A percentile compares a stretch with the other conserved stretches of the same genome.
Evolutionary conservation across 331 rosid species (phyloP).

Genomic region (Arachis monticola): DNA sequence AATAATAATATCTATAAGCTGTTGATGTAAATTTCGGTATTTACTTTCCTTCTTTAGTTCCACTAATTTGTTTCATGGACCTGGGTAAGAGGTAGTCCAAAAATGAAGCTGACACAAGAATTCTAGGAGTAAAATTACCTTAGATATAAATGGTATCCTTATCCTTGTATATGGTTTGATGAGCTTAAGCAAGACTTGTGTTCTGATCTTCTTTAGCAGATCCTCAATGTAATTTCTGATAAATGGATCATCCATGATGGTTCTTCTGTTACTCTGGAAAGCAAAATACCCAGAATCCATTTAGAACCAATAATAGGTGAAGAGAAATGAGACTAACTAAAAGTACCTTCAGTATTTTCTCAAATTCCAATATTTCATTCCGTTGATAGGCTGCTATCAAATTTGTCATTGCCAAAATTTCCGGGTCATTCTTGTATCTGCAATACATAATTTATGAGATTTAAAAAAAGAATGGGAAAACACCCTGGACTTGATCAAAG

Average conservation of each 20-base stretch:
- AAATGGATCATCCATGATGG: constrained; percentile 97
- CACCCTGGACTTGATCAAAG: background rate
- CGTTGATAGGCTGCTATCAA: constrained; percentile 96
- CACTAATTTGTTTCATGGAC: too few species aligned
- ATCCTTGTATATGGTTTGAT: constrained; percentile 98
- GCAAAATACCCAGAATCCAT: constrained; percentile 34
- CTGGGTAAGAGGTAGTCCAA: too few species aligned
- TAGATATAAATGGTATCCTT: constrained; percentile 92
- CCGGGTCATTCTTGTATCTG: constrained; percentile 98
- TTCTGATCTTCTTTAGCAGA: constrained; percentile 92
- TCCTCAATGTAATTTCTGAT: constrained; percentile 96
- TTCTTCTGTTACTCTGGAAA: constrained; percentile 89
- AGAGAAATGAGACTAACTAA: constrained; percentile 13
- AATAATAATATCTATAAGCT: too few species aligned
- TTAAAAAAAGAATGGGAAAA: constrained; percentile 27
- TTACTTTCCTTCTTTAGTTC: too few species aligned
- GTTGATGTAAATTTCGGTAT: too few species aligned
- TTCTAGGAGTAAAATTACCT: constrained; percentile 54
- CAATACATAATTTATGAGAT: constrained; percentile 38
- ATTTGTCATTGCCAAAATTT: constrained; percentile 98
- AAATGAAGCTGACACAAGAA: background rate
- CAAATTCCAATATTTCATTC: constrained; percentile 95
- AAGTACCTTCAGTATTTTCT: constrained; percentile 89
- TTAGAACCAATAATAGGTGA: constrained; percentile 32
- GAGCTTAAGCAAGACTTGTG: constrained; percentile 96